These are phyloP conservation scores for Exophiala sp. DNA, from an alignment of 2,329 filamentous ascomycete genomes.

Conservation along the genomic window DNA sequence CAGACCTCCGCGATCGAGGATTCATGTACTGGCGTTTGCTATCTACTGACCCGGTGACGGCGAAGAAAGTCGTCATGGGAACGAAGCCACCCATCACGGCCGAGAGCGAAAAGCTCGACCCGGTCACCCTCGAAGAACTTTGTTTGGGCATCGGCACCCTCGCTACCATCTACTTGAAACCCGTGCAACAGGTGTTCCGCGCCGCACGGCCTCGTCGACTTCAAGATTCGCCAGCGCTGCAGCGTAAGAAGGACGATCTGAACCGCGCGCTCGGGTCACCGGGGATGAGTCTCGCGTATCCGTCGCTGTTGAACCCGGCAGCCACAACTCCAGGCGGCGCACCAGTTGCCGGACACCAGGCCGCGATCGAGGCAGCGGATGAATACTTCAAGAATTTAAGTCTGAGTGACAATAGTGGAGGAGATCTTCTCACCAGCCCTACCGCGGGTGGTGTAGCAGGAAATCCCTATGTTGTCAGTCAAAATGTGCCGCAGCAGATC, in stretches of 20 bases:
- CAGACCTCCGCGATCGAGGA: slow-evolving; percentile 86
- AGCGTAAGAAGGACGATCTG: slow-evolving; percentile 57
- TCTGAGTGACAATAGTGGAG: slow-evolving; percentile 59
- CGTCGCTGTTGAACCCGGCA: slow-evolving; percentile 30
- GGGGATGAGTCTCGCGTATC: slow-evolving; percentile 25
- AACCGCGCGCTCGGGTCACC: slow-evolving; percentile 29
- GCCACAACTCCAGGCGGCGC: slow-evolving; percentile 26
- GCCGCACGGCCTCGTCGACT: slow-evolving; percentile 74
- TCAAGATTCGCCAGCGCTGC: slow-evolving; percentile 76
- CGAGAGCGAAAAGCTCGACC: slow-evolving; percentile 89
- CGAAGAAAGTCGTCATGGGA: slow-evolving; percentile 89
- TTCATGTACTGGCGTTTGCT: slow-evolving; percentile 99
- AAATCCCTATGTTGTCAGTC: slow-evolving; percentile 65
- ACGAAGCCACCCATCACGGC: slow-evolving; percentile 95
- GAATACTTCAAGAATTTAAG: slow-evolving; percentile 78
- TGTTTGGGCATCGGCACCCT: slow-evolving; percentile 93
- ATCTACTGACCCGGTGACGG: slow-evolving; percentile 81
- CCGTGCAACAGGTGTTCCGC: slow-evolving; percentile 93
- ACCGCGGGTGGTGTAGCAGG: slow-evolving; percentile 30
- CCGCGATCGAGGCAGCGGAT: slow-evolving; percentile 77
- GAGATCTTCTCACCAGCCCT: slow-evolving; percentile 43
- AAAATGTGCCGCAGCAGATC: slow-evolving; percentile 69
- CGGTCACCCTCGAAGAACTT: slow-evolving; percentile 88
- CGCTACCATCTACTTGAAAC: slow-evolving; percentile 95
- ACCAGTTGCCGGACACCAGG: slow-evolving; percentile 46